Percentiles rank a stretch among this genome's conserved stretches.
Conservation (phyloP, 441 rosid species). For the Jatropha podagrica region DNA sequence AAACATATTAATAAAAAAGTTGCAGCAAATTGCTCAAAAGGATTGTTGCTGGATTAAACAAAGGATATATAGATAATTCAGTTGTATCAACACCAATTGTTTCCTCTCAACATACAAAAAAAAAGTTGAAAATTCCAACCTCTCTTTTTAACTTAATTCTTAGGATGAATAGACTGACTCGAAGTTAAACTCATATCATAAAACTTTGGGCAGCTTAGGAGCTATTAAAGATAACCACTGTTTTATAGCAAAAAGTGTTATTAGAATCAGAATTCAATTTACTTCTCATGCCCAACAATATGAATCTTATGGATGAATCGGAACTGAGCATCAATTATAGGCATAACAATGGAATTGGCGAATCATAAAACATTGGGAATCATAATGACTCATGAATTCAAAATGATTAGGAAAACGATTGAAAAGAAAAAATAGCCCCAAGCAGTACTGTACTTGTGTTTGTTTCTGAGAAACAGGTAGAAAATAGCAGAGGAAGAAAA, state of each 20-base stretch:
- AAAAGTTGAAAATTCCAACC: neutral
- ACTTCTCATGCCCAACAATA: too few species aligned
- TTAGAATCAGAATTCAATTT: too few species aligned
- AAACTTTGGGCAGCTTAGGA: neutral
- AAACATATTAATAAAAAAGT: neutral
- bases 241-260: neutral
- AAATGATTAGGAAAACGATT: too few species aligned
- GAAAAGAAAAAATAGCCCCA: too few species aligned
- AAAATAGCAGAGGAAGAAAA: too few species aligned
- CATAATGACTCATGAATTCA: too few species aligned
- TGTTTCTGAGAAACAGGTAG: too few species aligned
- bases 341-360: too few species aligned
- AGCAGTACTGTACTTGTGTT: too few species aligned
- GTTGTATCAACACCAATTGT: constrained; percentile 10
- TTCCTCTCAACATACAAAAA: neutral
- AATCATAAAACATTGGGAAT: too few species aligned
- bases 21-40: constrained; percentile 5
- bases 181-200: neutral
- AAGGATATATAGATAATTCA: neutral
- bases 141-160: neutral
- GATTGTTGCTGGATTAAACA: neutral
- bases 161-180: neutral
- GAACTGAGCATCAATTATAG: too few species aligned
- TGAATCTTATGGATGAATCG: too few species aligned
- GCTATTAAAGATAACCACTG: neutral